Conservation (phyloP, 2,329 filamentous ascomycete genomes). For the Phaeosphaeriaceae sp. region DNA sequence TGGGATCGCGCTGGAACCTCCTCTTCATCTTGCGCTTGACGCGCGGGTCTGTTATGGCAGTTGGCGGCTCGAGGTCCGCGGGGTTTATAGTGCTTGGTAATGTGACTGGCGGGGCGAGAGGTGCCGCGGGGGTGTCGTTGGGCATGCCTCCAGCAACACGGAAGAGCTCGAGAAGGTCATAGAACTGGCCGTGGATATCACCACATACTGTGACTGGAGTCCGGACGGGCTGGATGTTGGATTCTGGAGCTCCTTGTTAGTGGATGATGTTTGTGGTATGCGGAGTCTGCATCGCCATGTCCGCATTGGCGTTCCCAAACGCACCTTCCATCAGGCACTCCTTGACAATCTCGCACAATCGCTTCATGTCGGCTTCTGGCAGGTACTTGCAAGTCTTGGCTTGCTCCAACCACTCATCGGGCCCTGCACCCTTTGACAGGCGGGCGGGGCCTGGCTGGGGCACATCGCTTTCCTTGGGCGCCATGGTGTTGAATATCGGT, state of each 20-base stretch:
- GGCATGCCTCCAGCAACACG: slow-evolving; percentile 97
- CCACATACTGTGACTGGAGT: slow-evolving; percentile 97
- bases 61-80: slow-evolving; percentile 91
- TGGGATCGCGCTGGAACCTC: slow-evolving; percentile 57
- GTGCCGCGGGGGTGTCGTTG: slow-evolving; percentile 67
- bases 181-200: slow-evolving; percentile 98
- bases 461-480: slow-evolving; percentile 64
- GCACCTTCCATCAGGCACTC: slow-evolving; percentile 89
- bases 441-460: slow-evolving; percentile 92
- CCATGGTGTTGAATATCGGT: slow-evolving; percentile 37
- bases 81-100: slow-evolving; percentile 76
- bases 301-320: background rate
- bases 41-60: slow-evolving; percentile 86
- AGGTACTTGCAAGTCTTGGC: slow-evolving; percentile 98
- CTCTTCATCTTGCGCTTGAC: slow-evolving; percentile 81
- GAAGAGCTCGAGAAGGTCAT: slow-evolving; percentile 96
- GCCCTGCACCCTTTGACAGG: slow-evolving; percentile 79
- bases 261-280: background rate
- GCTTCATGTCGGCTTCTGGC: slow-evolving; percentile 96
- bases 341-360: slow-evolving; percentile 98
- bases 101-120: slow-evolving; percentile 72
- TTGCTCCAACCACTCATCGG: slow-evolving; percentile 96
- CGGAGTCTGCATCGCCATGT: slow-evolving; percentile 45
- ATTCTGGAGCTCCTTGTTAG: slow-evolving; percentile 61
- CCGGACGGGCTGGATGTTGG: slow-evolving; percentile 97